These are phyloP conservation scores for Cafeteria roenbergensis DNA, from an alignment of 108 stramenopile genomes.

Conservation along the genomic window DNA sequence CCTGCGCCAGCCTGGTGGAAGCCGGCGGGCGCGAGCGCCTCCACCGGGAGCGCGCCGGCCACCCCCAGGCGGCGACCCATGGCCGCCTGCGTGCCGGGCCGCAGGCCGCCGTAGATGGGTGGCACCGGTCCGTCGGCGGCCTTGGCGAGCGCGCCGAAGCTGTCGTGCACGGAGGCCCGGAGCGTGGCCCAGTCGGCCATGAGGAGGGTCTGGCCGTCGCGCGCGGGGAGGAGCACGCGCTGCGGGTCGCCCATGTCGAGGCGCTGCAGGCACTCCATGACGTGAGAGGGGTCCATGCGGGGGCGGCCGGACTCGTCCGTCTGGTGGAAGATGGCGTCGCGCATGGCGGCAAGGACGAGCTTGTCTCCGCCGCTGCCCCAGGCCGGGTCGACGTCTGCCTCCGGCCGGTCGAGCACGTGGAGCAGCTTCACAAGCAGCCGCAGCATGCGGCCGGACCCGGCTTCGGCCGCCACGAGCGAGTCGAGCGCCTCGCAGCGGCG, in stretches of 20 bases:
- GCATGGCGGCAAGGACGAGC: constrained; percentile 39
- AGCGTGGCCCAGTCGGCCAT: constrained; percentile 35
- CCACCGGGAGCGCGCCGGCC: no score
- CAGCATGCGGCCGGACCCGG: constrained; percentile 7
- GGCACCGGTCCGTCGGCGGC: no score
- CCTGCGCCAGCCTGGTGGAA: no score
- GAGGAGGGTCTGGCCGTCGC: constrained; percentile 33
- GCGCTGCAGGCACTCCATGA: constrained; percentile 29
- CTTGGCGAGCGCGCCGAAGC: constrained; percentile 7
- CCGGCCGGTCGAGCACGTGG: constrained; percentile 33
- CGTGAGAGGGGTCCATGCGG: constrained; percentile 36
- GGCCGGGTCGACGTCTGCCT: constrained; percentile 21
- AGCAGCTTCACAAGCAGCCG: constrained; percentile 35
- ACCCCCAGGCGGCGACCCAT: no score
- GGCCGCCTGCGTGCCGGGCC: no score
- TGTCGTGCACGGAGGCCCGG: constrained; percentile 15
- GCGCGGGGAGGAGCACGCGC: constrained; percentile 34
- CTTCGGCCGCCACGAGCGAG: constrained; percentile 1
- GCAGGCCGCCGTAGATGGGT: no score
- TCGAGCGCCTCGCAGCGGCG: constrained; percentile 13
- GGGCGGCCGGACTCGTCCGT: constrained; percentile 30
- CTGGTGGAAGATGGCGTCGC: constrained; percentile 33
- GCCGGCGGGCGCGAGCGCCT: no score
- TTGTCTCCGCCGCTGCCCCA: constrained; percentile 39
- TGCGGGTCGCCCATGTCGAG: constrained; percentile 37